Conservation (phyloP, 139 green algal genomes). For the Diplosphaera chodatii region DNA sequence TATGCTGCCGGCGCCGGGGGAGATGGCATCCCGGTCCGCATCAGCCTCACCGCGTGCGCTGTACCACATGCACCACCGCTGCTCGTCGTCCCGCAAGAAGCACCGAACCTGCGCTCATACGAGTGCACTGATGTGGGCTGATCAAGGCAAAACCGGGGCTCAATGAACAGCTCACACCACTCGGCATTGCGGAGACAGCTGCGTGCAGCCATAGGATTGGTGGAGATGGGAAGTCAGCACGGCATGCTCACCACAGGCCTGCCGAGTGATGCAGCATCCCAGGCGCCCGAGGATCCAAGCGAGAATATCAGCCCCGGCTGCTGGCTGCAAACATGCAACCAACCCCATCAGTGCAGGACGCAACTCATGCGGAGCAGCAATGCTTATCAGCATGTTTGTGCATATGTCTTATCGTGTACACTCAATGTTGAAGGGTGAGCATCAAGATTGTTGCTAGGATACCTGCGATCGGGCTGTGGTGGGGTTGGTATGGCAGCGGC, state of each 20-base stretch:
- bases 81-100: conserved; percentile 72
- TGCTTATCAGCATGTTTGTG: too few relatives aligned
- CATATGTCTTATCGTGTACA: too few relatives aligned
- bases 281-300: conserved; percentile 43
- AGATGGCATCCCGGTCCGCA: conserved; percentile 37
- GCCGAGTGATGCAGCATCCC: conserved; percentile 64
- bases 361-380: too few relatives aligned
- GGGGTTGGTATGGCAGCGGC: background rate
- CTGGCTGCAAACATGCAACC: background rate
- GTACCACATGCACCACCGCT: conserved; percentile 91
- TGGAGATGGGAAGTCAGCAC: too few relatives aligned
- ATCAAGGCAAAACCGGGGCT: too few relatives aligned
- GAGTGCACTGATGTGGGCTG: background rate
- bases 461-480: background rate
- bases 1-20: conserved; percentile 46
- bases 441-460: too few relatives aligned
- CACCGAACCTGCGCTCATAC: conserved; percentile 63
- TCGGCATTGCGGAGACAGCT: too few relatives aligned
- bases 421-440: too few relatives aligned
- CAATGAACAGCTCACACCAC: too few relatives aligned
- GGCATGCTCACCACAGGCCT: conserved; percentile 55
- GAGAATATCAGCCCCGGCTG: conserved; percentile 53
- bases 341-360: too few relatives aligned
- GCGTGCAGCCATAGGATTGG: too few relatives aligned
- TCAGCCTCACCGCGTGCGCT: conserved; percentile 27